Base-by-base conservation (phyloP, 2,329 filamentous ascomycete genomes). In the Albifimbria verrucaria region DNA sequence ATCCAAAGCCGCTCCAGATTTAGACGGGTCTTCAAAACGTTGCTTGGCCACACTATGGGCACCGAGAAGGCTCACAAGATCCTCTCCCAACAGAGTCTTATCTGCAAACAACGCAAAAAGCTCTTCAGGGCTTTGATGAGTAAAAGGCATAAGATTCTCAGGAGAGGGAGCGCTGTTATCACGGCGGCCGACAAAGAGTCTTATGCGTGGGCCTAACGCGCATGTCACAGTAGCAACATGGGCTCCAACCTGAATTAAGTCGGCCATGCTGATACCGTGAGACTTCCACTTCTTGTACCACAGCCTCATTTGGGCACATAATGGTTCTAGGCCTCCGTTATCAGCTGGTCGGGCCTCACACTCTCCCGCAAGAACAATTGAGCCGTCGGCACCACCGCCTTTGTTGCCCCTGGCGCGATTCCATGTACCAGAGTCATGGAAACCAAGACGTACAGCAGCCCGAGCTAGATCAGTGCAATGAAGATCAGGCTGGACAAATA, bases 51-150 rank as follows among this genome's bases (percentile, higher is more conserved):
- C 70, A 3, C 73, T 74, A 58, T 82, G 79, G 1, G 79, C 77
- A 42, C 79, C 79, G 12, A 82, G 57, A 3, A 81, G 72, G 5
- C 78, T 78, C 11, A 75, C 75, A 3, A 79, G 70, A n/a, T 77
- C 75, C 32, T 69, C 70, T 1, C 72, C 68, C 23, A 61, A 66
- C 60, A 82, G 78, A 3, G 77, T 79, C 62, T 82, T 81, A 52
- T 73, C 69, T 6, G 65, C 57, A 59, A 80, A 81, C 7, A 77
- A 65, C 15, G 66, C 59, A 49, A 79, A 70, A 18, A 79, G 66
- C 11, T 67, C 68, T 17, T 73, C 70, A 15, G 76, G 73, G 12
- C 59, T 54, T 39, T 71, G 68, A 39, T 68, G 64, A 0, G 68
- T 63, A 26, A 68, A 65, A 0, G 79, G 78, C 4, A 81, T 65